A percentile compares a stretch with the other conserved stretches of the same genome.
phyloP scores from a whole-genome alignment of 352 stramenopile species.

The Globisporangium radiosum region DNA sequence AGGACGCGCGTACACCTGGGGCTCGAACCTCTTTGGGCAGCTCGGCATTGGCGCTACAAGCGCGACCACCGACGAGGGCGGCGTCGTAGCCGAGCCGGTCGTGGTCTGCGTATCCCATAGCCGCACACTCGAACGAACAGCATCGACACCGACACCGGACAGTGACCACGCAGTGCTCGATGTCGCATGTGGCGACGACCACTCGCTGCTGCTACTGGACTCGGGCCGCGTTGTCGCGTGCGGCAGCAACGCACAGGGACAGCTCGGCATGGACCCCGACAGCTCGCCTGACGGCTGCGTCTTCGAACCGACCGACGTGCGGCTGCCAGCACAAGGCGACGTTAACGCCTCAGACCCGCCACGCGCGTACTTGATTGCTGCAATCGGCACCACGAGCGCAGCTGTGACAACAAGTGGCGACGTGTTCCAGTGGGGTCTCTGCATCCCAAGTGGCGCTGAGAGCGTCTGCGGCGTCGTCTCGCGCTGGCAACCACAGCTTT shows the following conservation, averaged over 20 bases:
- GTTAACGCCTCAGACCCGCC: background rate
- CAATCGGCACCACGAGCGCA: conserved; percentile 19
- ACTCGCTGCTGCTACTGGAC: conserved; percentile 52
- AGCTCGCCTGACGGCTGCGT: conserved; percentile 5
- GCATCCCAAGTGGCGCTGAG: conserved; percentile 19
- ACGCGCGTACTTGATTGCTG: conserved; percentile 26
- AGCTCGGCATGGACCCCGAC: conserved; percentile 49
- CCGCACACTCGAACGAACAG: background rate
- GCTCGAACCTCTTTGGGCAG: conserved; percentile 60
- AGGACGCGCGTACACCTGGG: conserved; percentile 46
- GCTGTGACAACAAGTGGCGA: conserved; percentile 17
- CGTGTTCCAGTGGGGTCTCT: conserved; percentile 35
- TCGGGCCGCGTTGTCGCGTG: conserved; percentile 44
- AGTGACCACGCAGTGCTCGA: conserved; percentile 20
- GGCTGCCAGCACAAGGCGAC: background rate
- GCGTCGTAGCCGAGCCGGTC: conserved; percentile 13
- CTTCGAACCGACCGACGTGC: background rate
- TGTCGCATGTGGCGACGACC: conserved; percentile 52
- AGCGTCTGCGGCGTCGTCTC: conserved; percentile 28
- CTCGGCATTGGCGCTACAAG: conserved; percentile 32
- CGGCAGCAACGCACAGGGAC: conserved; percentile 64
- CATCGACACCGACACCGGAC: background rate
- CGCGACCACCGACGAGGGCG: conserved; percentile 8
- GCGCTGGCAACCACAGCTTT: conserved; percentile 18
- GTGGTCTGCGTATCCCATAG: conserved; percentile 2